phyloP scores from a whole-genome alignment of 352 stramenopile genomes.

The Phytophthora sojae region DNA sequence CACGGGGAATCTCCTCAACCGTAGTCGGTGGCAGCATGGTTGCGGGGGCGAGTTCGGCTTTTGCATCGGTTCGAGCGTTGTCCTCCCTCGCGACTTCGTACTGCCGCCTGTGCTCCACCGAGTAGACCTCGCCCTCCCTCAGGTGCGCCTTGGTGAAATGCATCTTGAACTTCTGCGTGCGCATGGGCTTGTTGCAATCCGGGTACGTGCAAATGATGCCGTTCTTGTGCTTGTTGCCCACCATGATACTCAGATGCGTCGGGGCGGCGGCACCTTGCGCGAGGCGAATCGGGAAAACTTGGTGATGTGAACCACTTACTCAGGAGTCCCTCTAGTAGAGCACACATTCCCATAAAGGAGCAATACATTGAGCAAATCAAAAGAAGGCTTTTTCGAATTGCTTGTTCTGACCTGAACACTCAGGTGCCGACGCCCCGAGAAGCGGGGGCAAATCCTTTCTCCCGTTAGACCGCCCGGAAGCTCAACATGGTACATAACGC shows the following conservation, averaged over 20 bases:
- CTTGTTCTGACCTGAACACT: slow-evolving; percentile 21
- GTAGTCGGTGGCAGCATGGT: slow-evolving; percentile 4
- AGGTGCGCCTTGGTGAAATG: slow-evolving; percentile 85
- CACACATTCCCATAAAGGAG: slow-evolving; percentile 11
- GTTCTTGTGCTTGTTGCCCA: slow-evolving; percentile 92
- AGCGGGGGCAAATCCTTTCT: slow-evolving; percentile 34
- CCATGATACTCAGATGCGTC: slow-evolving; percentile 43
- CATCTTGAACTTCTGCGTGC: slow-evolving; percentile 89
- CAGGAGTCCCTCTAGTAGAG: slow-evolving; percentile 30
- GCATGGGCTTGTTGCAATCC: slow-evolving; percentile 85
- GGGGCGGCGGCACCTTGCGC: background rate
- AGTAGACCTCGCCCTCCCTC: slow-evolving; percentile 81
- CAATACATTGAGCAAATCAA: slow-evolving; percentile 6
- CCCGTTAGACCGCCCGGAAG: slow-evolving; percentile 22
- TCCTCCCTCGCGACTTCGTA: slow-evolving; percentile 83
- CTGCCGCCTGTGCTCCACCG: slow-evolving; percentile 74
- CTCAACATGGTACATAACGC: slow-evolving; percentile 22
- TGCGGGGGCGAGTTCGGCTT: slow-evolving; percentile 16
- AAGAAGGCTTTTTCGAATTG: slow-evolving; percentile 4
- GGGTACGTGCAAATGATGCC: slow-evolving; percentile 86
- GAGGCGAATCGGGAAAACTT: background rate
- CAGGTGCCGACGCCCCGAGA: slow-evolving; percentile 4
- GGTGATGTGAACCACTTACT: slow-evolving; percentile 5
- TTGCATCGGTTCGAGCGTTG: slow-evolving; percentile 19
- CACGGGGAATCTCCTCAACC: slow-evolving; percentile 7